These are phyloP conservation scores for Salvia rosmarinus DNA, from an alignment of 257 asterid genomes.

Conservation along the genomic window DNA sequence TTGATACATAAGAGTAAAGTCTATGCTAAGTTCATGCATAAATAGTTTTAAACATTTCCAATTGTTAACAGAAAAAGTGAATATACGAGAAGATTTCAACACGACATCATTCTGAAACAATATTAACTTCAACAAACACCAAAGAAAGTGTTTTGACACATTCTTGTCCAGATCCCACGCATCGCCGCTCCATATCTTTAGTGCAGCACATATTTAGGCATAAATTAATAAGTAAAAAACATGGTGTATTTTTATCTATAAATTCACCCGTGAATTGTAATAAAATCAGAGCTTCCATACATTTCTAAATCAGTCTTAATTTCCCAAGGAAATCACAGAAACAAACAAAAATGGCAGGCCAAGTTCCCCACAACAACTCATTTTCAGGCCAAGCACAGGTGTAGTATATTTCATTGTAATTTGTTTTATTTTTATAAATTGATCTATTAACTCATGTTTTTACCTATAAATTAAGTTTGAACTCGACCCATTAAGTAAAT, in stretches of 20 bases:
- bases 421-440: not conserved
- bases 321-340: not conserved
- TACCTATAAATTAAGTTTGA: too few species aligned
- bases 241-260: conserved; percentile 25
- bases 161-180: conserved; percentile 27
- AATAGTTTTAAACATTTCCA: too few species aligned
- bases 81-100: too few species aligned
- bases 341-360: conserved; percentile 56
- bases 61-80: too few species aligned
- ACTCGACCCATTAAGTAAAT: too few species aligned
- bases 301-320: not conserved
- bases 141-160: not conserved
- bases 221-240: not conserved
- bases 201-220: conserved; percentile 44
- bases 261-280: conserved; percentile 11
- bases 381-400: conserved; percentile 72
- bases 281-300: not conserved
- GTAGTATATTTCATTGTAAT: not conserved
- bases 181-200: conserved; percentile 42
- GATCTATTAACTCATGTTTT: too few species aligned
- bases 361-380: conserved; percentile 38
- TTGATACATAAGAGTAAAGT: too few species aligned
- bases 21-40: too few species aligned
- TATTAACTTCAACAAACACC: not conserved
- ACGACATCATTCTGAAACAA: too few species aligned